phyloP scores from a whole-genome alignment of 78 protist species.

The Neovahlkampfia damariscottae region DNA sequence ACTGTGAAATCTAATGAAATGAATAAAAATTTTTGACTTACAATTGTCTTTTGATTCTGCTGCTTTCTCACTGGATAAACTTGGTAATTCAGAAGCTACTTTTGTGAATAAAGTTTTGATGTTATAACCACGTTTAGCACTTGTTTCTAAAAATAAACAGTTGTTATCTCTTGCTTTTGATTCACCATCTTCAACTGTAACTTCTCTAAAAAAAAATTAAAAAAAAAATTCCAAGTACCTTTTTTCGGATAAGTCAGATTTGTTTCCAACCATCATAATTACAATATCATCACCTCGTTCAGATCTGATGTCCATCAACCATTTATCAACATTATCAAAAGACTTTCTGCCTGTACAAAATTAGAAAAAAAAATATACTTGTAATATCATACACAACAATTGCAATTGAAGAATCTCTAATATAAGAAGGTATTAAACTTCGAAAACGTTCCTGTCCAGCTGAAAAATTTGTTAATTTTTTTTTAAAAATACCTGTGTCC shows the following conservation, averaged over 20 bases:
- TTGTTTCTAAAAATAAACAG: constrained; percentile 82
- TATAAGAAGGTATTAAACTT: constrained; percentile 89
- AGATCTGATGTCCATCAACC: constrained; percentile 88
- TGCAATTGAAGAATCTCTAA: constrained; percentile 92
- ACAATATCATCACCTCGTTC: constrained; percentile 86
- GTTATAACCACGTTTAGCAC: constrained; percentile 87
- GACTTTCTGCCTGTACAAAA: constrained; percentile 66
- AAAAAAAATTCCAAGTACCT: too few species aligned
- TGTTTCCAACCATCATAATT: constrained; percentile 89
- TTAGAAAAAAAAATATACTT: too few species aligned
- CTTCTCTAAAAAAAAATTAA: constrained; percentile 70
- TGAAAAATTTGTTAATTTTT: background rate
- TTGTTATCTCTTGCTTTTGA: constrained; percentile 68
- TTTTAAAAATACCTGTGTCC: constrained; percentile 86
- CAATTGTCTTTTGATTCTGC: too few species aligned
- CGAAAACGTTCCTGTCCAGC: constrained; percentile 77
- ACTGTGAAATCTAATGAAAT: too few species aligned
- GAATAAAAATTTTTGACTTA: too few species aligned
- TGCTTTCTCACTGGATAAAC: background rate
- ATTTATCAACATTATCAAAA: constrained; percentile 60
- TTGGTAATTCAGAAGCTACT: constrained; percentile 19
- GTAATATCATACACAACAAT: constrained; percentile 95
- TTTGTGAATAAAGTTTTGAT: constrained; percentile 68
- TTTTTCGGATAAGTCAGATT: constrained; percentile 81
- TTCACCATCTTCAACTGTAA: constrained; percentile 88